Conservation (phyloP, 2,329 filamentous ascomycete genomes). For the Cladophialophora yegresii region DNA sequence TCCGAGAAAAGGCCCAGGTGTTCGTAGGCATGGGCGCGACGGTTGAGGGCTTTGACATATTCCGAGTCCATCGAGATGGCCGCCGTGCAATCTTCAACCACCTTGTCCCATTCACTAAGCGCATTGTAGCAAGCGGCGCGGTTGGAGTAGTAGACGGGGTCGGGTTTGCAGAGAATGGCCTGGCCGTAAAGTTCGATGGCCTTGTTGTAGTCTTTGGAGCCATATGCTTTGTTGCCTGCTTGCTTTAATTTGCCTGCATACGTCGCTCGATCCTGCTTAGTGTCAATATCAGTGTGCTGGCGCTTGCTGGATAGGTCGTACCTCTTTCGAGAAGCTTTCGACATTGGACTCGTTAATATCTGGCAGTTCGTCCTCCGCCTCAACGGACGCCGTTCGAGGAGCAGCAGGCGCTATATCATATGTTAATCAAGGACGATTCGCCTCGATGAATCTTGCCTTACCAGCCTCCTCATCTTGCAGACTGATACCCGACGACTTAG, state of each 20-base stretch:
- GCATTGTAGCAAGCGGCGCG: constrained; percentile 96
- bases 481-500: constrained; percentile 42
- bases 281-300: constrained; percentile 9
- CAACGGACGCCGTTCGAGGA: constrained; percentile 39
- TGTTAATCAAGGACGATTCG: constrained; percentile 4
- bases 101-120: constrained; percentile 88
- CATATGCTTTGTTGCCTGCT: constrained; percentile 94
- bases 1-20: constrained; percentile 88
- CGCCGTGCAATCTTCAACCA: constrained; percentile 94
- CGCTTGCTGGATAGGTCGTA: constrained; percentile 35
- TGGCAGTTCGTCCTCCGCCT: constrained; percentile 65
- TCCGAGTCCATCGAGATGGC: constrained; percentile 90
- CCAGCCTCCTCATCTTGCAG: constrained; percentile 42
- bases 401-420: constrained; percentile 18
- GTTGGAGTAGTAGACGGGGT: constrained; percentile 98
- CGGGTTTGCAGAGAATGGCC: constrained; percentile 94
- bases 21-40: constrained; percentile 94
- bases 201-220: constrained; percentile 86
- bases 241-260: constrained; percentile 92
- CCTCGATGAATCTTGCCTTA: constrained; percentile 22
- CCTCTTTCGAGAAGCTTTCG: constrained; percentile 51
- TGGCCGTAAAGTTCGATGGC: constrained; percentile 95
- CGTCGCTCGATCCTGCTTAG: constrained; percentile 70
- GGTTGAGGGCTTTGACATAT: constrained; percentile 97
- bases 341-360: constrained; percentile 59